Percentiles rank a stretch among this genome's conserved stretches.
These are phyloP conservation scores for Cystobasidium slooffiae DNA, from an alignment of 1,284 basidiomycete genomes.

Conservation along the genomic window DNA sequence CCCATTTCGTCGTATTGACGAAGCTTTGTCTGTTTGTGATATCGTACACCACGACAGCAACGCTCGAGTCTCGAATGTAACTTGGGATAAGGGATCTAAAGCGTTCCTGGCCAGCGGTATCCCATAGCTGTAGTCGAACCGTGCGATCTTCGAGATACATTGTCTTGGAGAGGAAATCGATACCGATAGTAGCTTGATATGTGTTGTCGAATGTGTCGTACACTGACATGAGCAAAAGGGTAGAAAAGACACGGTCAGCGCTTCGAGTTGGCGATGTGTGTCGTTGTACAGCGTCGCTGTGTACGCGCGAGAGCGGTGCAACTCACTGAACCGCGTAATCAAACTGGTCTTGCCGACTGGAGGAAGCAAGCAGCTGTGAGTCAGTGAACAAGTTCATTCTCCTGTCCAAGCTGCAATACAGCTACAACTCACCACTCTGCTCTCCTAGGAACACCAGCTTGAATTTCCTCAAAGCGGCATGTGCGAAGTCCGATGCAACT, in stretches of 20 bases:
- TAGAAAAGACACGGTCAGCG: not conserved
- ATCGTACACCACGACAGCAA: conserved; percentile 97
- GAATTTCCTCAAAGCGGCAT: conserved; percentile 73
- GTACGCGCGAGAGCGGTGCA: not conserved
- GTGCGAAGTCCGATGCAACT: conserved; percentile 45
- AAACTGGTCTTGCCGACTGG: conserved; percentile 91
- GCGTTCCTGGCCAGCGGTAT: conserved; percentile 97
- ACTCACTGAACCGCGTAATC: conserved; percentile 78
- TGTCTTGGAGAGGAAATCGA: conserved; percentile 97
- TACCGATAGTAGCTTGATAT: conserved; percentile 97
- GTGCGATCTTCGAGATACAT: conserved; percentile 99
- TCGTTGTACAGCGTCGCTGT: not conserved
- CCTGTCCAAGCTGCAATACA: not conserved
- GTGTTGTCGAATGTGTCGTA: conserved; percentile 99
- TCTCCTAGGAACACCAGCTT: conserved; percentile 83
- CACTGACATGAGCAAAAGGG: conserved; percentile 67
- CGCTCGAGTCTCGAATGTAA: conserved; percentile 97
- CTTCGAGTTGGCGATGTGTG: not conserved
- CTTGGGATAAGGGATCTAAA: conserved; percentile 98
- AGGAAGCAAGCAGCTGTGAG: conserved; percentile 68
- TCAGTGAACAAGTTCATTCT: not conserved
- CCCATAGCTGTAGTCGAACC: conserved; percentile 96
- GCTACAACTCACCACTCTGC: conserved; percentile 47
- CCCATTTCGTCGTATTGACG: conserved; percentile 97
- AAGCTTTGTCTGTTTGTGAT: conserved; percentile 98